A percentile compares a stretch with the other conserved stretches of the same genome.
Evolutionary conservation across 2,329 filamentous ascomycete genomes (phyloP).

Genomic region (Iodosphaeria phyllophila): DNA sequence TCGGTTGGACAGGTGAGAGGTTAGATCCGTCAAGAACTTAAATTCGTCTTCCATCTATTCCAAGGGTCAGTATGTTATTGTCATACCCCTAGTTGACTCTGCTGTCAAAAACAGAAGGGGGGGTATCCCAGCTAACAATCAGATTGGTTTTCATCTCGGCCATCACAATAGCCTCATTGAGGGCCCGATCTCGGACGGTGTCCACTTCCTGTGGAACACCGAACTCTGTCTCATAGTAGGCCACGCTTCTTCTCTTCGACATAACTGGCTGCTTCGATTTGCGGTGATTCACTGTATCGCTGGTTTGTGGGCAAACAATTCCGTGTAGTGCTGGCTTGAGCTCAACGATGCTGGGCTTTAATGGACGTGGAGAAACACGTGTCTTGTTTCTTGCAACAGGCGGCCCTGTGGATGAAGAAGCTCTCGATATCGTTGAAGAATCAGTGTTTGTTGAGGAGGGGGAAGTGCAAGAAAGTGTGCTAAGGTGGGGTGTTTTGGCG

Average conservation of each 20-base stretch:
- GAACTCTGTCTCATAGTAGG: conserved; percentile 28
- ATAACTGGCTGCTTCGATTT: conserved; percentile 15
- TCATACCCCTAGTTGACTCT: too few species aligned
- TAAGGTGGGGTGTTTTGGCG: too few species aligned
- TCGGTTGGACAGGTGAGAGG: conserved; percentile 51
- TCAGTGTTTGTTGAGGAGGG: too few species aligned
- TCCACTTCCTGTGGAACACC: conserved; percentile 13
- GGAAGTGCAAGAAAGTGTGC: too few species aligned
- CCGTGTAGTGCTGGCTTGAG: conserved; percentile 18
- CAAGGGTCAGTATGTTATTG: conserved; percentile 3
- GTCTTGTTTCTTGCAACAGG: too few species aligned
- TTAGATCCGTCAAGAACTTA: conserved; percentile 54
- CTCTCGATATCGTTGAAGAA: too few species aligned
- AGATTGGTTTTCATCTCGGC: conserved; percentile 47
- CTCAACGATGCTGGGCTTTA: conserved; percentile 15
- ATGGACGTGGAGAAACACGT: conserved; percentile 6
- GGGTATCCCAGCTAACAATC: conserved; percentile 35
- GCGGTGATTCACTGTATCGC: conserved; percentile 14
- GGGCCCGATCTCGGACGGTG: conserved; percentile 24
- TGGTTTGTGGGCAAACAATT: conserved; percentile 20
- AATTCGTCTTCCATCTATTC: conserved; percentile 55
- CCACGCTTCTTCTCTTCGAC: conserved; percentile 18
- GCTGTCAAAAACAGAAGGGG: too few species aligned
- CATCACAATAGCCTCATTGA: conserved; percentile 37
- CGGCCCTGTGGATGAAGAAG: too few species aligned